Percentiles rank a stretch among this genome's conserved stretches.
Evolutionary conservation across 495 filamentous ascomycete genomes (phyloP).

Genomic region (Lentithecium fluviatile): DNA sequence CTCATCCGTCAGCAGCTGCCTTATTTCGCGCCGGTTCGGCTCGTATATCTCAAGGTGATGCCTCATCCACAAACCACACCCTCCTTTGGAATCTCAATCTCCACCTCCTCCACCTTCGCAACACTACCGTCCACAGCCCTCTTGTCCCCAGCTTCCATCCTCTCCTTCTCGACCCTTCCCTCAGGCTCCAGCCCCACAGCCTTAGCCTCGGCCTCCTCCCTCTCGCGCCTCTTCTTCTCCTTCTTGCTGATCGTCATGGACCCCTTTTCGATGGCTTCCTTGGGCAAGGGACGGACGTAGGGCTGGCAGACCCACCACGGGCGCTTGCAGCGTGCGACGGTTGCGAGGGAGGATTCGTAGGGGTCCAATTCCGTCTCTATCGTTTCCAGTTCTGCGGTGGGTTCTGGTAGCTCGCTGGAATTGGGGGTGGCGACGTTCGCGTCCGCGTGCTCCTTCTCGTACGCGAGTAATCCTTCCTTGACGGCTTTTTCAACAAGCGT

Average conservation of each 20-base stretch:
- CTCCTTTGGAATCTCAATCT: conserved; percentile 44
- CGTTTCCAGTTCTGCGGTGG: conserved; percentile 18
- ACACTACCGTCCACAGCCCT: conserved; percentile 9
- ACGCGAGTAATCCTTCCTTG: conserved; percentile 69
- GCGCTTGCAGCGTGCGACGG: conserved; percentile 66
- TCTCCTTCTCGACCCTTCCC: conserved; percentile 15
- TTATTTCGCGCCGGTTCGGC: too few relatives aligned
- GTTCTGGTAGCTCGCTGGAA: conserved; percentile 26
- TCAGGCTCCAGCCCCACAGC: conserved; percentile 33
- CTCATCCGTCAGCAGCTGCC: too few relatives aligned
- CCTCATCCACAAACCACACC: conserved; percentile 47
- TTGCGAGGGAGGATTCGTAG: conserved; percentile 61
- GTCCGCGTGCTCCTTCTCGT: conserved; percentile 49
- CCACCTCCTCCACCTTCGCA: conserved; percentile 25
- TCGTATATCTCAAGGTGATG: too few relatives aligned
- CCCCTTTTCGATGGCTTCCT: conserved; percentile 82
- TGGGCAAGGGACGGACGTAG: conserved; percentile 80
- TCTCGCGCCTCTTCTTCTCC: conserved; percentile 44
- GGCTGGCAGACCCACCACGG: conserved; percentile 96
- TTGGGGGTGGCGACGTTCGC: conserved; percentile 6
- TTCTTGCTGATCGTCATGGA: conserved; percentile 67
- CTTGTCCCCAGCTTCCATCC: conserved; percentile 35
- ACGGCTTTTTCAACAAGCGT: conserved; percentile 66
- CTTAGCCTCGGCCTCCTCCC: conserved; percentile 39
- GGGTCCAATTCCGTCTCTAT: conserved; percentile 25